Base-by-base conservation (phyloP, 2,329 filamentous ascomycete genomes). In the Didymella exigua region DNA sequence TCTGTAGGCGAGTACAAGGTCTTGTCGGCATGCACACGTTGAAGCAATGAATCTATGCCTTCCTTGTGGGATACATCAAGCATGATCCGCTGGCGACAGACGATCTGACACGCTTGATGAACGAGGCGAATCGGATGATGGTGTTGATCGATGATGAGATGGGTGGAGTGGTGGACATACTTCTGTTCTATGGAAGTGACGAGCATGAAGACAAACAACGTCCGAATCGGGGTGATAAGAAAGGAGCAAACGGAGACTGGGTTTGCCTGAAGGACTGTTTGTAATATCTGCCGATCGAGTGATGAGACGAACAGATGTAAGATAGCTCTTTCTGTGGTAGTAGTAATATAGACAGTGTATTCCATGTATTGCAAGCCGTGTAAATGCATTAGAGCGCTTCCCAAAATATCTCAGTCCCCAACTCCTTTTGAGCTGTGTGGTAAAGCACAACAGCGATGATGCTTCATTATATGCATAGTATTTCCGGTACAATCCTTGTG, bases 391-490 rank as follows among this genome's bases (percentile, higher is more conserved):
- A 33, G 27, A 44, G 27, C 23, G 34, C 40, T 40, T 27, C 7
- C 41, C 42, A 30, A 50, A 10, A 45, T 23, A 7, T 9, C 9
- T 23, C 13, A 14, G 5, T 34, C 41, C 47, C 18, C 6, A 55
- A 50, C 46, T 46, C 52, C 46, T 55, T 46, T 49, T 47, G 1
- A 36, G 52, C 52, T 47, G 30, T n/a, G 36, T 37, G 36, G 18
- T 36, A 41, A 47, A 49, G 30, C 46, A 43, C 42, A 3, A 42
- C 42, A 50, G 47, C 42, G 19, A 30, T 16, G 14, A 41, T 34
- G 24, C 26, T 23, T 47, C 52, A 9, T 45, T 55, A 31, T 36
- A 4, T 47, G 24, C 21, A 13, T 33, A 18, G 26, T 38, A 14
- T 18, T 5, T 16, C 9, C 3, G 11, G 19, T 18, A n/a, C 5